A percentile compares a stretch with the other conserved stretches of the same genome.
Conservation (phyloP, 805 yeast genomes). For the Pichia ethanolica region DNA sequence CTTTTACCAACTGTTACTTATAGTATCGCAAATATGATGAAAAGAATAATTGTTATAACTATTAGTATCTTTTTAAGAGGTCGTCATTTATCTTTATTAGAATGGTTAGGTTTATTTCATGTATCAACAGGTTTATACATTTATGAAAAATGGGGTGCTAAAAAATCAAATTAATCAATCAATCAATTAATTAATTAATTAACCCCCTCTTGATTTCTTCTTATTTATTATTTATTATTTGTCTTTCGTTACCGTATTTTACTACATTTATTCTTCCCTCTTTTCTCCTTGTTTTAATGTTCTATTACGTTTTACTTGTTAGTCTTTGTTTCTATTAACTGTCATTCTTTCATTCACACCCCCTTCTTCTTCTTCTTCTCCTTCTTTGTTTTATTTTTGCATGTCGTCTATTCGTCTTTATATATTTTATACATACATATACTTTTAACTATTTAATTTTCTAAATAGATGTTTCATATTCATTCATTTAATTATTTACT, state of each 20-base stretch:
- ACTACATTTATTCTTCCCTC: background rate
- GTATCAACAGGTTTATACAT: constrained; percentile 52
- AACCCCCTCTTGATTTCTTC: too few species aligned
- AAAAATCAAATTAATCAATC: constrained; percentile 2
- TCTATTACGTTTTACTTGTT: background rate
- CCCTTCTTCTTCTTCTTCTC: background rate
- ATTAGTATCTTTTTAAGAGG: constrained; percentile 66
- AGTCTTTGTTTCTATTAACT: background rate
- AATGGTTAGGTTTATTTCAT: constrained; percentile 41
- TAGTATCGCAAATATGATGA: constrained; percentile 81
- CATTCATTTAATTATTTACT: too few species aligned
- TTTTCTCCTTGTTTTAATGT: background rate
- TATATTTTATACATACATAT: background rate
- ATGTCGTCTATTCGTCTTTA: background rate
- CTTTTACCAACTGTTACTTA: constrained; percentile 78
- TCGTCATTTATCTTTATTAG: constrained; percentile 37
- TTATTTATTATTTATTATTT: too few species aligned
- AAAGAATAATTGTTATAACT: constrained; percentile 76
- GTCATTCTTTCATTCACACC: background rate
- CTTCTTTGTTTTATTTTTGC: background rate
- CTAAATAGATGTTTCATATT: too few species aligned
- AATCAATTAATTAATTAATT: too few species aligned
- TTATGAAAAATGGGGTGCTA: constrained; percentile 52
- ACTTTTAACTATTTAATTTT: too few species aligned
- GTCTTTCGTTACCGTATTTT: background rate